Conservation (phyloP, 345 rosid species). For the Bruguiera gymnorhiza region DNA sequence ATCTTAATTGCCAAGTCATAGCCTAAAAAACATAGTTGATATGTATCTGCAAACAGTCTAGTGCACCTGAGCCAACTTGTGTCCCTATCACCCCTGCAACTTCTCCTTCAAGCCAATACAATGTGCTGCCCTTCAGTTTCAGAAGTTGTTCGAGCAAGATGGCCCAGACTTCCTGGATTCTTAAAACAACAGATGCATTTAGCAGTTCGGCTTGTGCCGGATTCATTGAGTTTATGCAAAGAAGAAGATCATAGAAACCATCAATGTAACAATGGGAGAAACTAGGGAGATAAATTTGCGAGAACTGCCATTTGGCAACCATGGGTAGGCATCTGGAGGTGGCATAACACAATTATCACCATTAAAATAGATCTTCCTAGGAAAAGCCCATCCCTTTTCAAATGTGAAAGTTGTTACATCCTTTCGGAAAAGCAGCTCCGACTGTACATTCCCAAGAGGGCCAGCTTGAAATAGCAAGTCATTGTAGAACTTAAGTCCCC, state of each 20-base stretch:
- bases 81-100: constrained; percentile 8
- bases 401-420: neutral
- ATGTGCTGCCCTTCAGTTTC: constrained; percentile 11
- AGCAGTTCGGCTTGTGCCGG: constrained; percentile 5
- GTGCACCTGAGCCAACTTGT: constrained; percentile 20
- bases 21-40: constrained; percentile 8
- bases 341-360: constrained; percentile 10
- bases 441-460: constrained; percentile 6
- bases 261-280: constrained; percentile 10
- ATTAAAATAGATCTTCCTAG: constrained; percentile 8
- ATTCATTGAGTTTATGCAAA: constrained; percentile 34
- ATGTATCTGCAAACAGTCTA: constrained; percentile 11
- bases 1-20: constrained; percentile 11
- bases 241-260: constrained; percentile 29
- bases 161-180: neutral
- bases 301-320: constrained; percentile 27
- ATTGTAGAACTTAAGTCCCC: constrained; percentile 9
- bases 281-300: constrained; percentile 3
- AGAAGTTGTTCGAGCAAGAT: constrained; percentile 6
- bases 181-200: constrained; percentile 13
- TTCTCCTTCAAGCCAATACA: constrained; percentile 4
- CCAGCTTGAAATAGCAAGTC: constrained; percentile 12
- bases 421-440: constrained; percentile 14
- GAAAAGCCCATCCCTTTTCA: constrained; percentile 13
- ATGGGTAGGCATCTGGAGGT: constrained; percentile 24